phyloP scores from a whole-genome alignment of 2,329 filamentous ascomycete species.

The Microsporum audouinii region DNA sequence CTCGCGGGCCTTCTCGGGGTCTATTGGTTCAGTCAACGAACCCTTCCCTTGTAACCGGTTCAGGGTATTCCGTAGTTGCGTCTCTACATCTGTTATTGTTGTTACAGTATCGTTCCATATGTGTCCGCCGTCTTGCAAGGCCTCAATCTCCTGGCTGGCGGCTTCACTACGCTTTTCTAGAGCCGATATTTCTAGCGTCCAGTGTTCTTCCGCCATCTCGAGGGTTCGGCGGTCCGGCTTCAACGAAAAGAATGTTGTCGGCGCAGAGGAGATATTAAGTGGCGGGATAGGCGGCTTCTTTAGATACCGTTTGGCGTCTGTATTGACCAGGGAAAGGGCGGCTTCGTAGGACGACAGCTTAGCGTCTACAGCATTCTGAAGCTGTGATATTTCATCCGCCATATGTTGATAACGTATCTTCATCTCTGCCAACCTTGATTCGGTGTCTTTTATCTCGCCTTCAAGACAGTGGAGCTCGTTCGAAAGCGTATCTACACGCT shows the following conservation, averaged over 20 bases:
- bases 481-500: constrained; percentile 36
- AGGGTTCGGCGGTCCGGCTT: constrained; percentile 48
- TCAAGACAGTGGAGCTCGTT: constrained; percentile 43
- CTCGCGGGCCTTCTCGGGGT: background rate
- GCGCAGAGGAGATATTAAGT: constrained; percentile 18
- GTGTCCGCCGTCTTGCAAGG: constrained; percentile 47
- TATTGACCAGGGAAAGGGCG: constrained; percentile 45
- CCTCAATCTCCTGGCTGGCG: constrained; percentile 43
- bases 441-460: constrained; percentile 46
- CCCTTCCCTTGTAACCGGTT: constrained; percentile 15
- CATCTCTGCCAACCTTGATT: constrained; percentile 45
- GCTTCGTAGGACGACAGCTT: constrained; percentile 48
- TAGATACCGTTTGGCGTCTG: constrained; percentile 44
- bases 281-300: constrained; percentile 35
- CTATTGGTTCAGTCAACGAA: background rate
- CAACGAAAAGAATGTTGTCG: constrained; percentile 39
- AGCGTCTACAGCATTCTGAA: constrained; percentile 48
- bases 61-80: constrained; percentile 32
- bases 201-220: constrained; percentile 49
- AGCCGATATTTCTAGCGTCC: constrained; percentile 39
- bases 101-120: constrained; percentile 47
- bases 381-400: constrained; percentile 40
- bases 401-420: constrained; percentile 44
- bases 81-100: constrained; percentile 44
- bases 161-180: constrained; percentile 35